phyloP scores from a whole-genome alignment of 371 early-diverging fungal species.

The Mortierella sp. region DNA sequence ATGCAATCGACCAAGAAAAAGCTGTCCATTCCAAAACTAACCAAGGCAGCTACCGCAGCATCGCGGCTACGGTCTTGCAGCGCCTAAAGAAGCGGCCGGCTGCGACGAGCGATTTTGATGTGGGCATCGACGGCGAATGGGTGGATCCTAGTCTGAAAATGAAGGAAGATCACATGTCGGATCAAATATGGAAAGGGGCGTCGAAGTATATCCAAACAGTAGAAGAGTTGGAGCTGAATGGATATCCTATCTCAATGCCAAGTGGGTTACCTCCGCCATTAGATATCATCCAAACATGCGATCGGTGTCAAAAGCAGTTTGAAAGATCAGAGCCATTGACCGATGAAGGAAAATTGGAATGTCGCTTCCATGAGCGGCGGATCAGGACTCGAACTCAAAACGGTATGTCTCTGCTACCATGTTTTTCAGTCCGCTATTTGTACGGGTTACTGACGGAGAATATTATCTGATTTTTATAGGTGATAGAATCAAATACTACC shows the following conservation, averaged over 20 bases:
- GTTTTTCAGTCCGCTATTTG: background rate
- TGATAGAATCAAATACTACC: slow-evolving; percentile 59
- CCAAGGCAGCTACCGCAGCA: slow-evolving; percentile 63
- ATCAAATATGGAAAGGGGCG: slow-evolving; percentile 18
- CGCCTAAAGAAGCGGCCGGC: slow-evolving; percentile 63
- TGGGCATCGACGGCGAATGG: slow-evolving; percentile 67
- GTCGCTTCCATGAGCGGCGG: slow-evolving; percentile 61
- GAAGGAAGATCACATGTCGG: background rate
- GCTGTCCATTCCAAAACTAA: slow-evolving; percentile 45
- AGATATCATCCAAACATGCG: slow-evolving; percentile 57
- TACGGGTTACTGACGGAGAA: background rate
- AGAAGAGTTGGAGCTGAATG: slow-evolving; percentile 49
- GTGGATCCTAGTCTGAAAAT: slow-evolving; percentile 28
- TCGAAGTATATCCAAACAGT: slow-evolving; percentile 44
- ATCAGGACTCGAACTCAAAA: slow-evolving; percentile 45
- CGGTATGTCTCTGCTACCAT: slow-evolving; percentile 28
- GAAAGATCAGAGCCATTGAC: slow-evolving; percentile 58
- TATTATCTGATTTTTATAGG: slow-evolving; percentile 32
- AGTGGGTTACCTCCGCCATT: slow-evolving; percentile 23
- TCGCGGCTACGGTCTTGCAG: slow-evolving; percentile 60
- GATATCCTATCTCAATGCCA: slow-evolving; percentile 59
- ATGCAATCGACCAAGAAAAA: slow-evolving; percentile 51
- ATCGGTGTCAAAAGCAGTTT: slow-evolving; percentile 64
- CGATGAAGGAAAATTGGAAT: slow-evolving; percentile 52
- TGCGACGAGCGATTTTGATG: slow-evolving; percentile 46